Percentiles rank a stretch among this genome's conserved stretches.
Conservation (phyloP, 1,284 basidiomycete genomes). For the Ustilago curta region DNA sequence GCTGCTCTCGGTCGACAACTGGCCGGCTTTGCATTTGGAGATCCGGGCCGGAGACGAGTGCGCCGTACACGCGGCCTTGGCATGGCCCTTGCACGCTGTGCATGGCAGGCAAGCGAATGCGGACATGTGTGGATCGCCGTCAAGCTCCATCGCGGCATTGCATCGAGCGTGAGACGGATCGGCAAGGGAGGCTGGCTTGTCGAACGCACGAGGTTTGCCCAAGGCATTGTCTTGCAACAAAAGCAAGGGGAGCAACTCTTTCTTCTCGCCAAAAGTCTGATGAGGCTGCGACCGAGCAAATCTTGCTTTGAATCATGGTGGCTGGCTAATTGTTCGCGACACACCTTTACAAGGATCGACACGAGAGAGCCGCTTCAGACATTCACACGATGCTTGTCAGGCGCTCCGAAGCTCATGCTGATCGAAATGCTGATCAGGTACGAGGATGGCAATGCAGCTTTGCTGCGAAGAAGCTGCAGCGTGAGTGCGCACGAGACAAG, state of each 20-base stretch:
- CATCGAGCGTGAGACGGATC: neutral
- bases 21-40: conserved; percentile 10
- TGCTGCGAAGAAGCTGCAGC: neutral
- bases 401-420: neutral
- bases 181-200: neutral
- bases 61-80: conserved; percentile 1
- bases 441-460: neutral
- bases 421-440: neutral
- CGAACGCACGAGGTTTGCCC: conserved; percentile 1
- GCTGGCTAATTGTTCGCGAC: conserved; percentile 1
- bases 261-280: too few relatives aligned
- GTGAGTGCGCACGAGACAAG: neutral
- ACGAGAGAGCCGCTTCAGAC: neutral
- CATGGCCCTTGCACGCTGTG: conserved; percentile 7
- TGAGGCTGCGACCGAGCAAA: neutral
- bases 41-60: neutral
- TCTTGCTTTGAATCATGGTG: neutral
- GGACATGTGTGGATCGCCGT: neutral
- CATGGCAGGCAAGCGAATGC: neutral
- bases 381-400: neutral
- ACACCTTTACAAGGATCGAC: neutral
- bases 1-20: neutral
- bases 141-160: neutral
- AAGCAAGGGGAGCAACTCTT: neutral
- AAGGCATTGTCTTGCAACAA: conserved; percentile 1